Conservation (phyloP, 371 early-diverging fungal species). For the Lichtheimia hyalospora region DNA sequence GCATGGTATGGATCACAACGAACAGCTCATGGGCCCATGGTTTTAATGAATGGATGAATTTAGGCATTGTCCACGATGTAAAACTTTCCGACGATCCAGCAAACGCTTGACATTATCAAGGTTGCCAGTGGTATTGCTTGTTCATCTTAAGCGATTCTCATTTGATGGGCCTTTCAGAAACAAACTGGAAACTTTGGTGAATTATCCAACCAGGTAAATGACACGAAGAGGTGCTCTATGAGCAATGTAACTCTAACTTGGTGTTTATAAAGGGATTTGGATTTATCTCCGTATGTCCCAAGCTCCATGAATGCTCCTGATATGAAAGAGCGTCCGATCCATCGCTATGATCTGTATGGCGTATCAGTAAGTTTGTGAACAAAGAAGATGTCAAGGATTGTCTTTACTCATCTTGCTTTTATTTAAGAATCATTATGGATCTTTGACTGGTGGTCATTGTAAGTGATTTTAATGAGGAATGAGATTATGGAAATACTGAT, state of each 20-base stretch:
- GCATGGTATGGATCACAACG: constrained; percentile 56
- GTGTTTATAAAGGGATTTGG: constrained; percentile 26
- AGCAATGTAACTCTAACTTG: neutral
- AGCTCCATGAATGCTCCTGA: constrained; percentile 67
- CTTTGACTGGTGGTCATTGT: constrained; percentile 90
- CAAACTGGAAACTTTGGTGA: constrained; percentile 87
- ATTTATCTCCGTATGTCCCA: constrained; percentile 33
- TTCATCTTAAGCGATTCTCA: constrained; percentile 95
- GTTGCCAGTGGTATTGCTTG: constrained; percentile 85
- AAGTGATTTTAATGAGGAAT: constrained; percentile 8
- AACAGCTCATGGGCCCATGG: neutral
- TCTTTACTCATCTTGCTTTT: neutral
- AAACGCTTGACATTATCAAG: constrained; percentile 80
- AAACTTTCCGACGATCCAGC: constrained; percentile 65
- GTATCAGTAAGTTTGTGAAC: constrained; percentile 64
- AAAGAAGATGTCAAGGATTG: neutral
- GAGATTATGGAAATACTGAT: neutral
- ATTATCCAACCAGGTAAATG: constrained; percentile 72
- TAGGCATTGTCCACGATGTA: constrained; percentile 84
- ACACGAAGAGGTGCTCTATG: neutral
- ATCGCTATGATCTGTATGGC: constrained; percentile 82
- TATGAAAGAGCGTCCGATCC: constrained; percentile 38
- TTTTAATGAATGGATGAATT: neutral
- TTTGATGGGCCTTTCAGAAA: constrained; percentile 90
- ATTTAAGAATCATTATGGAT: constrained; percentile 85